A percentile compares a stretch with the other conserved stretches of the same genome.
phyloP scores from a whole-genome alignment of 306 rosid species.

The Spatholobus suberectus region DNA sequence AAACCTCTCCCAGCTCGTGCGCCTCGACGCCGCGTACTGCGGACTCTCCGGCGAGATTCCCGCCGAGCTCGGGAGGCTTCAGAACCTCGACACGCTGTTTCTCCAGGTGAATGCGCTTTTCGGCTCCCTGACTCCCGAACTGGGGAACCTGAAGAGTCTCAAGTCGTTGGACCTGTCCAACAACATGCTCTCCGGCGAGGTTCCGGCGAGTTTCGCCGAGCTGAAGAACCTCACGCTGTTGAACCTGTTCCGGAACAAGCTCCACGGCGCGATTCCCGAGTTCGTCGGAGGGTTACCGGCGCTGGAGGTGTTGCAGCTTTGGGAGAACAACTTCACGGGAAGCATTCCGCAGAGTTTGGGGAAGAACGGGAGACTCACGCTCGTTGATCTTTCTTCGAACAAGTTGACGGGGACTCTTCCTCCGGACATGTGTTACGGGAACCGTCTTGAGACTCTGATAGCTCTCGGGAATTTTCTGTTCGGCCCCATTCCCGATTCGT shows the following conservation, averaged over 20 bases:
- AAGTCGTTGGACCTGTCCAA: constrained; percentile 94
- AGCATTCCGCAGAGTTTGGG: constrained; percentile 79
- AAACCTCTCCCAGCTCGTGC: constrained; percentile 64
- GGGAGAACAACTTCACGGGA: constrained; percentile 95
- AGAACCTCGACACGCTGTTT: constrained; percentile 77
- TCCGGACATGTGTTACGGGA: constrained; percentile 76
- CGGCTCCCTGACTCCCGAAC: constrained; percentile 71
- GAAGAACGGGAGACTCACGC: constrained; percentile 71
- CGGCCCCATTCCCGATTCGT: constrained; percentile 89
- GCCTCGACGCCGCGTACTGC: constrained; percentile 89
- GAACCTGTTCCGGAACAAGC: constrained; percentile 86
- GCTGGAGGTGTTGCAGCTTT: constrained; percentile 81
- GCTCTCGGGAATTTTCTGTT: constrained; percentile 75
- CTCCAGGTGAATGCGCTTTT: constrained; percentile 91
- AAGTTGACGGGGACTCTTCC: constrained; percentile 84
- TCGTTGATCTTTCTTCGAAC: constrained; percentile 84
- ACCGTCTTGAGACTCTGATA: constrained; percentile 77
- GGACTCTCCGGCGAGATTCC: constrained; percentile 83
- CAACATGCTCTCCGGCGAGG: constrained; percentile 73
- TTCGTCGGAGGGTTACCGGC: constrained; percentile 79
- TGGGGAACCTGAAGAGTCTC: constrained; percentile 66
- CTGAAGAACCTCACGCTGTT: constrained; percentile 80
- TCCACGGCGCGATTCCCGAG: constrained; percentile 90
- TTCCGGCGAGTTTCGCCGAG: constrained; percentile 67
- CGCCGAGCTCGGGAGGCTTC: constrained; percentile 67